Conservation (phyloP, 192 early-diverging fungal species). For the Backusella macrospora region DNA sequence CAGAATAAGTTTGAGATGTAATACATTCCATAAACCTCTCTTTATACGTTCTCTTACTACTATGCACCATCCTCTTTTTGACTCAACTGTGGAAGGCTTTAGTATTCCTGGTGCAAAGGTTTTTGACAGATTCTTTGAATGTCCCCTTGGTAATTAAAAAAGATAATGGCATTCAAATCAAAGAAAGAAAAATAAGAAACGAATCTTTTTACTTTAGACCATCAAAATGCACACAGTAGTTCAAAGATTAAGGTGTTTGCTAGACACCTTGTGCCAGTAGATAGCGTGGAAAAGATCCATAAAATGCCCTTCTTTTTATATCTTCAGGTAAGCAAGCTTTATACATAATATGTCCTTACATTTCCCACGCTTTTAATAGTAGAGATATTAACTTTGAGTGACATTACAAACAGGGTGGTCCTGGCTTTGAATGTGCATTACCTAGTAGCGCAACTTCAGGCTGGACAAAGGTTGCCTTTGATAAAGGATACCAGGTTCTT, state of each 20-base stretch:
- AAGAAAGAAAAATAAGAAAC: not conserved
- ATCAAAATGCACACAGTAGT: constrained; percentile 23
- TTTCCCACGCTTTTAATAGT: not conserved
- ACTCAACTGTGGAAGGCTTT: constrained; percentile 51
- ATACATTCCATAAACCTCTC: not conserved
- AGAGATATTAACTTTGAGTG: no score
- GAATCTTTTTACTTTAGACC: not conserved
- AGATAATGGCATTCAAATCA: not conserved
- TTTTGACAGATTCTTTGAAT: constrained; percentile 62
- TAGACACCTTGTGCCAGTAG: constrained; percentile 58
- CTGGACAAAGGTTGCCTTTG: constrained; percentile 58
- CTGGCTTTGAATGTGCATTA: constrained; percentile 55
- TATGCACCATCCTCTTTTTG: constrained; percentile 49
- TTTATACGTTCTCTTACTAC: not conserved
- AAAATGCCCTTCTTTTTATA: constrained; percentile 59
- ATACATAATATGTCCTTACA: not conserved
- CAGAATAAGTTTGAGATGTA: not conserved
- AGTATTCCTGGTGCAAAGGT: constrained; percentile 56
- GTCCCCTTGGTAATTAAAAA: constrained; percentile 48
- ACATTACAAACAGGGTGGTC: constrained; percentile 49
- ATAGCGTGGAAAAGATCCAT: constrained; percentile 49
- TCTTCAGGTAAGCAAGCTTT: constrained; percentile 41
- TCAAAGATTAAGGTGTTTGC: constrained; percentile 51
- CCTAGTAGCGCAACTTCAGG: constrained; percentile 49
- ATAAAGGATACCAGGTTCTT: constrained; percentile 66